A percentile compares a stretch with the other conserved stretches of the same genome.
Evolutionary conservation across 2,329 filamentous ascomycete genomes (phyloP).

Genomic region (Ophidiomyces ophidiicola): DNA sequence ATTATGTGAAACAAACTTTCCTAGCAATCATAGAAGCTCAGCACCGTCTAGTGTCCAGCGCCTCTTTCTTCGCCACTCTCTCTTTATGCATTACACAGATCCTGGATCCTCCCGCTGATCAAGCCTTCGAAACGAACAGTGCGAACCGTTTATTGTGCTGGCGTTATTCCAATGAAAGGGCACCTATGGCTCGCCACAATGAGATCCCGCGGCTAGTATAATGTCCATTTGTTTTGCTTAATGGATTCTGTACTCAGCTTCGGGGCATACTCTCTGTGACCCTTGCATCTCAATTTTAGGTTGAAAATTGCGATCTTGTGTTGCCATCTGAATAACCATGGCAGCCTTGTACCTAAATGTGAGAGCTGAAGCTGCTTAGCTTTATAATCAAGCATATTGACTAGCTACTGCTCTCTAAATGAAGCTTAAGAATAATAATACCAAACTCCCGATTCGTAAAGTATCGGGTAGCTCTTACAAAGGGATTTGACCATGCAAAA

Average conservation of each 20-base stretch:
- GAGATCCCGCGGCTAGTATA: constrained; percentile 1
- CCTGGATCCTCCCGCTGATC: not conserved
- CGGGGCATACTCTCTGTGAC: constrained; percentile 10
- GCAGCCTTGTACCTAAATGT: constrained; percentile 14
- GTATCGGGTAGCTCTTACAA: constrained; percentile 14
- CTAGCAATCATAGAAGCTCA: constrained; percentile 3
- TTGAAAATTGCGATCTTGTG: constrained; percentile 8
- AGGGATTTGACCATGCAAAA: constrained; percentile 8
- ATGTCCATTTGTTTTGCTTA: not conserved
- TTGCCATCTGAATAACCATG: constrained; percentile 15
- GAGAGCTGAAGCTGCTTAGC: constrained; percentile 12
- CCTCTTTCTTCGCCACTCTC: not conserved
- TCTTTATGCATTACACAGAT: no score
- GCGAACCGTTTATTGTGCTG: not conserved
- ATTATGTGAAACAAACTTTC: not conserved
- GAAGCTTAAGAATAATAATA: constrained; percentile 1
- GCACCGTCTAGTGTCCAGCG: not conserved
- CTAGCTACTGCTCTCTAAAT: constrained; percentile 8
- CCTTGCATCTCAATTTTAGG: constrained; percentile 9
- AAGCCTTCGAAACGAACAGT: not conserved
- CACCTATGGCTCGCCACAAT: constrained; percentile 1
- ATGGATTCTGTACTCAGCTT: not conserved
- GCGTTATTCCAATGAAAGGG: not conserved
- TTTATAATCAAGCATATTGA: constrained; percentile 15
- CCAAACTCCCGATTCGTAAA: constrained; percentile 1